A percentile compares a stretch with the other conserved stretches of the same genome.
phyloP scores from a whole-genome alignment of 2,329 filamentous ascomycete genomes.

The Cercospora berteroae region DNA sequence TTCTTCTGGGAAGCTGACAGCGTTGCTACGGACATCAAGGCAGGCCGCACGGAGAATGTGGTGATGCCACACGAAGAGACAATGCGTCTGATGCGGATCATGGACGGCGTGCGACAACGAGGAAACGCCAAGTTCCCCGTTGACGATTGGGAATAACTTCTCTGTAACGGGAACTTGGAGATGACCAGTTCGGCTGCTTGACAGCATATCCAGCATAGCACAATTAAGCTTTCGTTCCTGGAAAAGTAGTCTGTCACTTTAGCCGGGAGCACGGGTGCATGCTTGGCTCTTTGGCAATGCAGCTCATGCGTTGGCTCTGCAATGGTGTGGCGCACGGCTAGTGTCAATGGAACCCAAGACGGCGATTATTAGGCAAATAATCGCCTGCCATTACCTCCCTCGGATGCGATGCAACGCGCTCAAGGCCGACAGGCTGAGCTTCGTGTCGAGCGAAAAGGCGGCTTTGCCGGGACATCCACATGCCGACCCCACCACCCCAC shows the following conservation, averaged over 20 bases:
- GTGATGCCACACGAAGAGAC: constrained; percentile 51
- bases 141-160: constrained; percentile 12
- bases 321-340: not conserved
- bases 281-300: not conserved
- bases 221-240: constrained; percentile 6
- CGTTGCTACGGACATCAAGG: constrained; percentile 44
- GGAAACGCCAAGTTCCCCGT: constrained; percentile 34
- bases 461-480: constrained; percentile 4
- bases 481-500: constrained; percentile 6
- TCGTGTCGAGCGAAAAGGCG: not conserved
- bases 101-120: constrained; percentile 49
- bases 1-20: constrained; percentile 51
- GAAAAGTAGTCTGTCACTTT: not conserved
- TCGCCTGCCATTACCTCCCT: not conserved
- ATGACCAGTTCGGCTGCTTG: not conserved
- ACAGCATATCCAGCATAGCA: not conserved
- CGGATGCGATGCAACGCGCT: not conserved
- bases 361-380: not conserved
- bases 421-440: not conserved
- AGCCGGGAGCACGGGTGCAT: not conserved
- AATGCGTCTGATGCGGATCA: constrained; percentile 46
- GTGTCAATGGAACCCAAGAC: constrained; percentile 5
- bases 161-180: not conserved
- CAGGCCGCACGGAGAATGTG: constrained; percentile 41
- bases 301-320: not conserved